Conservation (phyloP, 2,329 filamentous ascomycete genomes). For the Trichoderma sp. region DNA sequence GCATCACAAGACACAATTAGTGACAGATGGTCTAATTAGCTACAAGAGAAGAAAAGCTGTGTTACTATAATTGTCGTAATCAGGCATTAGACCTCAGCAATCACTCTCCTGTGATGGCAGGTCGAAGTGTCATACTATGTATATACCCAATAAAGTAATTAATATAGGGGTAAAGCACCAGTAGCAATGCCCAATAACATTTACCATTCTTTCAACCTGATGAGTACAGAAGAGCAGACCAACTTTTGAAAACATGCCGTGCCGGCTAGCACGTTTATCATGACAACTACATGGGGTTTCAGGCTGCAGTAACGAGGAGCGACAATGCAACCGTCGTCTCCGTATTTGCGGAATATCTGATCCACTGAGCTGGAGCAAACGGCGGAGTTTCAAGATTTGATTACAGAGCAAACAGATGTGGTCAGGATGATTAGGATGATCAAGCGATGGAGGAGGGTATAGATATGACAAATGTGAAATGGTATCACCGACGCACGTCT, state of each 20-base stretch:
- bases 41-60: background rate
- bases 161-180: background rate
- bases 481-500: background rate
- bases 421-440: background rate
- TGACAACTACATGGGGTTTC: background rate
- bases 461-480: background rate
- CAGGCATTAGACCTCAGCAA: too few species aligned
- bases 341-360: conserved; percentile 8
- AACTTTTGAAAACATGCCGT: background rate
- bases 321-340: background rate
- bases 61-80: background rate
- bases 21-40: too few species aligned
- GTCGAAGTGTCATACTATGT: background rate
- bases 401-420: background rate
- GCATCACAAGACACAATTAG: background rate
- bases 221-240: background rate
- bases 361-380: background rate
- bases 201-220: background rate
- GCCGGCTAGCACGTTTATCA: too few species aligned
- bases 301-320: background rate
- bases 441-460: background rate
- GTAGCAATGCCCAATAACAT: background rate
- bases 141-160: background rate
- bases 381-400: background rate
- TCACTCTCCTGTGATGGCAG: background rate